These are phyloP conservation scores for Stachybotrys echinatus DNA, from an alignment of 2,329 filamentous ascomycete species.

Conservation along the genomic window DNA sequence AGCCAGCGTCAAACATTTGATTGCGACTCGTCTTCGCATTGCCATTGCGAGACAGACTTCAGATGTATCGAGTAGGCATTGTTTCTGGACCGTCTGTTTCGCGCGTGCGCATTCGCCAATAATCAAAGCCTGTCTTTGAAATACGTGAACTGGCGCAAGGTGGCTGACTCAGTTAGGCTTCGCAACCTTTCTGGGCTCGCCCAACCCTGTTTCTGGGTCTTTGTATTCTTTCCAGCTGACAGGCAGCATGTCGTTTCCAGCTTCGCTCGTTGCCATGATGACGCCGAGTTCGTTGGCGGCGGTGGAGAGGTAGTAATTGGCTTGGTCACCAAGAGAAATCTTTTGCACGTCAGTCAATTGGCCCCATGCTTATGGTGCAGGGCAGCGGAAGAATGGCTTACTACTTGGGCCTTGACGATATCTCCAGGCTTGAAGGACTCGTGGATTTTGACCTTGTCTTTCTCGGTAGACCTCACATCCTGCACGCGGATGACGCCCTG, in stretches of 20 bases:
- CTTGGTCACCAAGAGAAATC: slow-evolving; percentile 89
- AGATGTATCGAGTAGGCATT: too few relatives aligned
- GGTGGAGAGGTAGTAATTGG: slow-evolving; percentile 92
- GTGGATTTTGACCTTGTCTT: slow-evolving; percentile 87
- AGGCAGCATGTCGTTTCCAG: slow-evolving; percentile 85
- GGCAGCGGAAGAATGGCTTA: slow-evolving; percentile 31
- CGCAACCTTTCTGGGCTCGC: slow-evolving; percentile 85
- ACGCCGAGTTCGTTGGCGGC: slow-evolving; percentile 89
- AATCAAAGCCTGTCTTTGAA: background rate
- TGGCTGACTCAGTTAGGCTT: slow-evolving; percentile 67
- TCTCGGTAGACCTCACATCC: slow-evolving; percentile 91
- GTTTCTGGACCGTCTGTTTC: background rate
- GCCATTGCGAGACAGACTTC: too few relatives aligned
- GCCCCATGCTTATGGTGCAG: too few relatives aligned
- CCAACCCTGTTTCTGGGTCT: slow-evolving; percentile 71
- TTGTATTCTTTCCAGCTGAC: slow-evolving; percentile 93
- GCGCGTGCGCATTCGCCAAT: background rate
- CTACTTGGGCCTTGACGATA: slow-evolving; percentile 80
- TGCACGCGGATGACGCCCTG: slow-evolving; percentile 81
- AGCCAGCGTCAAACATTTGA: too few relatives aligned
- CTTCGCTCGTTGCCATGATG: slow-evolving; percentile 85
- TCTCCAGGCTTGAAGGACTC: slow-evolving; percentile 92
- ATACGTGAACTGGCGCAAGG: background rate
- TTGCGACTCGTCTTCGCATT: too few relatives aligned
- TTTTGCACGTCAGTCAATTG: too few relatives aligned